These are phyloP conservation scores for Cynanchum wilfordii DNA, from an alignment of 257 asterid species.

Conservation along the genomic window DNA sequence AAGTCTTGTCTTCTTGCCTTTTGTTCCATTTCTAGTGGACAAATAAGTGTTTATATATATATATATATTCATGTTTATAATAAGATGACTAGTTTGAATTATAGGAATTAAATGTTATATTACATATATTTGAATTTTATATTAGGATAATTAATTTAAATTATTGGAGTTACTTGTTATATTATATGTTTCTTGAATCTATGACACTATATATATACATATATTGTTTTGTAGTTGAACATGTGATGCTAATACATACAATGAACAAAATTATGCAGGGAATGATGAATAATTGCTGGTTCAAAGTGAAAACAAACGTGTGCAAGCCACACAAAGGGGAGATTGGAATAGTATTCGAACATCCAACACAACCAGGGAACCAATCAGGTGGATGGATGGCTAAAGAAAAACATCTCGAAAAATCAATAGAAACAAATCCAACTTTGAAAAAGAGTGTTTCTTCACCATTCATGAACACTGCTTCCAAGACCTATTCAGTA, in stretches of 20 bases:
- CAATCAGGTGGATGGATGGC: conserved; percentile 98
- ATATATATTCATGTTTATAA: no score
- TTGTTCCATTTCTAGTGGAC: no score
- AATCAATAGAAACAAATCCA: conserved; percentile 36
- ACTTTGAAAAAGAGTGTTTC: conserved; percentile 67
- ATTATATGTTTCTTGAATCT: no score
- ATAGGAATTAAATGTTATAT: no score
- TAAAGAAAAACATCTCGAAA: conserved; percentile 62
- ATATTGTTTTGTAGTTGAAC: no score
- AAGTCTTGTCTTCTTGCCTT: no score
- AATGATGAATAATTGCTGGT: conserved; percentile 99
- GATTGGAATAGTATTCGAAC: conserved; percentile 85
- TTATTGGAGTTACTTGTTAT: no score
- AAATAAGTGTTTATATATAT: no score
- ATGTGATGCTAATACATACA: neutral
- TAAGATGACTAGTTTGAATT: no score
- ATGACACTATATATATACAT: no score
- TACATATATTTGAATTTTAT: no score
- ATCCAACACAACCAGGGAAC: conserved; percentile 88
- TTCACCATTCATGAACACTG: conserved; percentile 82
- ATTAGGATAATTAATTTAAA: no score
- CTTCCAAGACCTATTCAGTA: conserved; percentile 42
- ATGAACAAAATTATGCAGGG: conserved; percentile 39
- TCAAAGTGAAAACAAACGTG: conserved; percentile 66
- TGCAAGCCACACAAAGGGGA: conserved; percentile 84